Evolutionary conservation across 2,329 filamentous ascomycete genomes (phyloP).

Genomic region (Aspergillaceae sp.): DNA sequence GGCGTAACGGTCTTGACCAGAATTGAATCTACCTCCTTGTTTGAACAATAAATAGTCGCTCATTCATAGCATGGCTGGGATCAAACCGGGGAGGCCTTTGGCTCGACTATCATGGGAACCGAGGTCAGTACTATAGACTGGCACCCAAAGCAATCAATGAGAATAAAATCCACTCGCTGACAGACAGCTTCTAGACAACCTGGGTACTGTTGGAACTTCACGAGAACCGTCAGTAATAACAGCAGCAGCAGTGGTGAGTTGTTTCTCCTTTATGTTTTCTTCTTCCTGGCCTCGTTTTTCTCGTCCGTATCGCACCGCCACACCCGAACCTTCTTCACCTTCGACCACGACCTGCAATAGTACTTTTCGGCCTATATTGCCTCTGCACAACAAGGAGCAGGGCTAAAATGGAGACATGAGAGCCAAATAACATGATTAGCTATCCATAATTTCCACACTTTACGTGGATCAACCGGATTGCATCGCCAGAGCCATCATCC

Average conservation of each 20-base stretch:
- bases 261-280: constrained; percentile 15
- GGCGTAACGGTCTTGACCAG: background rate
- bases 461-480: too few relatives aligned
- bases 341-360: too few relatives aligned
- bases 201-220: constrained; percentile 10
- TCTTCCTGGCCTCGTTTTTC: constrained; percentile 2
- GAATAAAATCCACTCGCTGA: background rate
- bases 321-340: constrained; percentile 1
- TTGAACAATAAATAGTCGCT: too few relatives aligned
- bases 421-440: too few relatives aligned
- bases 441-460: too few relatives aligned
- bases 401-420: too few relatives aligned
- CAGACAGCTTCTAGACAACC: constrained; percentile 1
- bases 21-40: too few relatives aligned
- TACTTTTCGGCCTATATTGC: too few relatives aligned
- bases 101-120: constrained; percentile 26
- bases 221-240: constrained; percentile 4
- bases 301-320: constrained; percentile 16
- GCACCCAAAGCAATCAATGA: too few relatives aligned
- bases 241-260: constrained; percentile 19
- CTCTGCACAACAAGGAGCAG: too few relatives aligned
- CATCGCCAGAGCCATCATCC: too few relatives aligned
- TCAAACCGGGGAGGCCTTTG: constrained; percentile 15
- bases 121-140: constrained; percentile 15
- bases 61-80: constrained; percentile 8